Percentiles rank a stretch among this genome's conserved stretches.
phyloP scores from a whole-genome alignment of 2,329 filamentous ascomycete species.

The Fusarium setosum region DNA sequence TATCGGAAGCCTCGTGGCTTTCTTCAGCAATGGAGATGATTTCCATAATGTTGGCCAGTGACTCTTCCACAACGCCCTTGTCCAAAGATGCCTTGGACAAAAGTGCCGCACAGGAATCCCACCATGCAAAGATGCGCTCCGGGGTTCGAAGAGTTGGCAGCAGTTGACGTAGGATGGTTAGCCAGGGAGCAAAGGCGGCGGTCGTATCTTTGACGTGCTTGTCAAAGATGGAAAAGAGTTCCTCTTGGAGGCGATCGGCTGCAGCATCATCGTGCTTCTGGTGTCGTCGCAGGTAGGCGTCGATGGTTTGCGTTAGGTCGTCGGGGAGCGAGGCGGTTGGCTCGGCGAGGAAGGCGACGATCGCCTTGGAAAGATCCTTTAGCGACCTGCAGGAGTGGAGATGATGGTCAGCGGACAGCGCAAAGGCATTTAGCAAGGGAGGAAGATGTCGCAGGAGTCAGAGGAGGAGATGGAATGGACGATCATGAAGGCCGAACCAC shows the following conservation, averaged over 20 bases:
- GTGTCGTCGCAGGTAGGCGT: constrained; percentile 76
- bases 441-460: constrained; percentile 16
- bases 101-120: constrained; percentile 60
- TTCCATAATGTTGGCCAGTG: constrained; percentile 71
- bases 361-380: constrained; percentile 70
- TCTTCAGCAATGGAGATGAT: constrained; percentile 73
- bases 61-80: constrained; percentile 72
- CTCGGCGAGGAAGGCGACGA: constrained; percentile 61
- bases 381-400: constrained; percentile 57
- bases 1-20: constrained; percentile 57
- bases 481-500: constrained; percentile 23
- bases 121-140: constrained; percentile 76
- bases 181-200: constrained; percentile 72
- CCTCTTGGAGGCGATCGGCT: constrained; percentile 79
- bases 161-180: constrained; percentile 73
- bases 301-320: constrained; percentile 70
- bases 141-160: constrained; percentile 72
- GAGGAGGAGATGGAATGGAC: constrained; percentile 27
- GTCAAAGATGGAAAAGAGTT: constrained; percentile 75
- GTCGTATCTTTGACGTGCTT: constrained; percentile 69
- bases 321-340: constrained; percentile 73
- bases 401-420: constrained; percentile 31
- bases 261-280: constrained; percentile 74
- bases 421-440: constrained; percentile 13
- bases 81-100: constrained; percentile 67